Base-by-base conservation (phyloP, 129 eudicot species). In the Logfia minima region DNA sequence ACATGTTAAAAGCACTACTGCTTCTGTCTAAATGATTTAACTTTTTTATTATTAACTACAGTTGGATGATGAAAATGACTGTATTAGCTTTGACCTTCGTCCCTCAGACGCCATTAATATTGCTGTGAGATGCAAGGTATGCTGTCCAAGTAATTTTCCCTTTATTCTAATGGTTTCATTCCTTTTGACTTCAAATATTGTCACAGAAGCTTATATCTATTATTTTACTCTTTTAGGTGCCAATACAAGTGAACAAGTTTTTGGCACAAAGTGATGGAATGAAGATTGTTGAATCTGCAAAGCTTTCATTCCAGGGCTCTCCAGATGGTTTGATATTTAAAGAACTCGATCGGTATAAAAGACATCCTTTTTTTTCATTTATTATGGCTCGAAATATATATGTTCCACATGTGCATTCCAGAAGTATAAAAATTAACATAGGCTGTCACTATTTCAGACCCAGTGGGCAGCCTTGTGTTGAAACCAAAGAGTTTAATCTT, bases 31-130 rank as follows among this genome's bases (percentile, higher is more conserved):
- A 82, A 37, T 85, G 84, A 61, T 62, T 29, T 52, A 24, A 24
- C 72, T 68, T n/a, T 71, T 80, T 18, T 67, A 70, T n/a, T 79
- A 65, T 21, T 48, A 45, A 13, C 0, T 19, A 53, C 87, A 95
- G 99, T 66, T 77, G 74, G 99, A 82, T 67, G 89, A 95, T 75
- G 96, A 89, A 80, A 83, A 85, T 59, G 92, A 86, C 17, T 66
- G 82, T 58, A 71, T 91, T 71, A 80, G 87, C 84, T 88, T 91
- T 80, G 97, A 95, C 72, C 85, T 91, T 53, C 91, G 97, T 6
- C 97, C 99, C 34, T 91, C 99, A 0, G 99, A 95, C 81, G 97
- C 97, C 67, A 95, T 95, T 59, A 95, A 95, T 62, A 95, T 95
- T 61, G 99, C 96, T 58, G 96, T 95, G 72, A 89, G 96, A 84